Percentiles rank a stretch among this genome's conserved stretches.
These are phyloP conservation scores for Multifurca ochricompacta DNA, from an alignment of 768 basidiomycete species.

Conservation along the genomic window DNA sequence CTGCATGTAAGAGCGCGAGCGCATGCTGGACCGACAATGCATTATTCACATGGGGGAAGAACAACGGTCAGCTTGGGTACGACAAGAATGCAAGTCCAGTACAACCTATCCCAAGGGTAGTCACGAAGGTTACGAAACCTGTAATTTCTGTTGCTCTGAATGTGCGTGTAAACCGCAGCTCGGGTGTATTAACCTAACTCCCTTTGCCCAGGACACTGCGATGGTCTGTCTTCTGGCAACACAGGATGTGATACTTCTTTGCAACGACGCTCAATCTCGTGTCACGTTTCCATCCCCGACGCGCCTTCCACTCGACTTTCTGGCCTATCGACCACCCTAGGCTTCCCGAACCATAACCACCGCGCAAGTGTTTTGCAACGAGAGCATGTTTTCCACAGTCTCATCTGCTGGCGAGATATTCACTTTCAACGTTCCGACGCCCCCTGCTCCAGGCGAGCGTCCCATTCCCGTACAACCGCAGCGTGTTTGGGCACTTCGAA, in stretches of 20 bases:
- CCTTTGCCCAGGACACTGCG: constrained; percentile 56
- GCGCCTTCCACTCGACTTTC: constrained; percentile 32
- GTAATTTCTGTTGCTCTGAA: constrained; percentile 70
- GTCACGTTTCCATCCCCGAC: constrained; percentile 65
- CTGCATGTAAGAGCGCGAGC: constrained; percentile 80
- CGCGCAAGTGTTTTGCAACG: constrained; percentile 70
- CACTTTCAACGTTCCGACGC: constrained; percentile 48
- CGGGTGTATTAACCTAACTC: not conserved
- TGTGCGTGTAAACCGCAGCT: constrained; percentile 34
- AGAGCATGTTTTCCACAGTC: constrained; percentile 74
- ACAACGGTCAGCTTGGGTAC: constrained; percentile 88
- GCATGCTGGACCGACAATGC: constrained; percentile 75
- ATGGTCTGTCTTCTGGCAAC: constrained; percentile 73
- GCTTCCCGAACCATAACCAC: constrained; percentile 63
- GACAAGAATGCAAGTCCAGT: constrained; percentile 65
- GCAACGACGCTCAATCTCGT: constrained; percentile 67
- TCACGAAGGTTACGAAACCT: constrained; percentile 64
- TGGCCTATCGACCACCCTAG: constrained; percentile 76
- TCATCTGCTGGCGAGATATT: constrained; percentile 88
- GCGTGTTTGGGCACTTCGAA: constrained; percentile 83
- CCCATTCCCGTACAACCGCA: constrained; percentile 60
- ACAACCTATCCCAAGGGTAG: constrained; percentile 72
- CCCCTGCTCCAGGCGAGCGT: constrained; percentile 26
- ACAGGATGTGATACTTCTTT: constrained; percentile 76
- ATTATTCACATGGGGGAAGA: constrained; percentile 90